Evolutionary conservation across 176 grass and related monocot genomes (phyloP), one percentile per base, ranked within the genome.

Genomic region (Tuctoria greenei): DNA sequence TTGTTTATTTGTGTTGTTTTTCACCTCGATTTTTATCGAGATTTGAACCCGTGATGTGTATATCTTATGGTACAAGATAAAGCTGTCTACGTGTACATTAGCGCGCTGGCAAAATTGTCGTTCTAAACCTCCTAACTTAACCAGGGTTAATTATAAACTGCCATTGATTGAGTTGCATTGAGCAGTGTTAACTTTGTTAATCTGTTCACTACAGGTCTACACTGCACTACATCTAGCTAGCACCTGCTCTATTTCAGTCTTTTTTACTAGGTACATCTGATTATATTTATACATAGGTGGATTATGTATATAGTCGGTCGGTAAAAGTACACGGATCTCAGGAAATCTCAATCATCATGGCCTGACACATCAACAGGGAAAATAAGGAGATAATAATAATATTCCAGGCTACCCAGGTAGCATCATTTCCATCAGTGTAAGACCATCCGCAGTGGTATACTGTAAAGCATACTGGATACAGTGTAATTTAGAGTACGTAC

Each of bases 301-400:
- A 15, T 38, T 16, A 49, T 49, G 5, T 17, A 49, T 5, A 49
- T 18, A 61, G 7, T 60, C 27, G 62, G 83, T 58, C 1, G 60
- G 31, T 61, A 65, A 78, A 85, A 85, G 83, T 80, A 81, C 44
- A 69, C 8, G 10, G 31, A 79, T 40, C 26, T 54, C 18, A 66
- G 63, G 63, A 64, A 49, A 69, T 76, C 69, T 80, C 70, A 76
- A 88, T 88, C 81, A 88, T 88, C 81, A 84, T 84, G 58, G 76
- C 63, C 64, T 84, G 76, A 69, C 83, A 83, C 82, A 82, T 56
- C 71, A 27, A 71, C 12, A 35, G 70, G 23, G 37, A 15, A 61
- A 36, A 75, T 40, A 63, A 55, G 40, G 24, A 47, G 28, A 67
- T 24, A 66, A 80, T 75, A 59, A 80, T 79, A 26, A 80, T 49